These are phyloP conservation scores for Cladophialophora psammophila DNA, from an alignment of 2,329 filamentous ascomycete genomes.

Conservation along the genomic window DNA sequence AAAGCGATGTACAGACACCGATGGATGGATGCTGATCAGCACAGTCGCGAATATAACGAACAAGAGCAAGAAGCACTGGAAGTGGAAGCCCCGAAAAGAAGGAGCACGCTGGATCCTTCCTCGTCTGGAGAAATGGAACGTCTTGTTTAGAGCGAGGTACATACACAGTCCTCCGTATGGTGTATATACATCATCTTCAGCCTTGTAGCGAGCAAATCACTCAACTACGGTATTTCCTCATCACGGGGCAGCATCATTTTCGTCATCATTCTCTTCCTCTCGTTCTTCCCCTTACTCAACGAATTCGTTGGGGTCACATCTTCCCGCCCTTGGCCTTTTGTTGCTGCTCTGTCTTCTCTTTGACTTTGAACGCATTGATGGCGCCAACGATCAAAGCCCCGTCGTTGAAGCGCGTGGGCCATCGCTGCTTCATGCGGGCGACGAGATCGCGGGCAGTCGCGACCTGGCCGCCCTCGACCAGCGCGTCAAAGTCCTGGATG, in stretches of 20 bases:
- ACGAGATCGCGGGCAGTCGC: constrained; percentile 66
- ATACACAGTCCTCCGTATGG: too few relatives aligned
- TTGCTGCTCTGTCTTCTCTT: constrained; percentile 71
- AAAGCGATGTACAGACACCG: neutral
- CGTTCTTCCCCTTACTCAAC: too few relatives aligned
- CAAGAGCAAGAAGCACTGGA: too few relatives aligned
- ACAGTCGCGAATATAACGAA: neutral
- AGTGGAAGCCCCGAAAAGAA: neutral
- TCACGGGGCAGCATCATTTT: too few relatives aligned
- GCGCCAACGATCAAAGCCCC: constrained; percentile 22
- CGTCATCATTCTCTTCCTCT: too few relatives aligned
- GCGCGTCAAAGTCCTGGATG: constrained; percentile 38
- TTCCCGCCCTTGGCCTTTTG: constrained; percentile 19
- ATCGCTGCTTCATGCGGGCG: constrained; percentile 58
- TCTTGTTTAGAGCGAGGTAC: neutral
- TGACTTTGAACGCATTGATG: constrained; percentile 68
- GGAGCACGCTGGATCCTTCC: neutral
- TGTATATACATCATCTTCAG: neutral
- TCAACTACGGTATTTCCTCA: too few relatives aligned
- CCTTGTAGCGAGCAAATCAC: neutral
- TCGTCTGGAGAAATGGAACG: neutral
- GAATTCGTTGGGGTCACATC: constrained; percentile 1
- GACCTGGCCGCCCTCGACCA: constrained; percentile 56
- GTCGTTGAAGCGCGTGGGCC: constrained; percentile 21
- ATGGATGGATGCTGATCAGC: neutral